Conservation (phyloP, 441 rosid species). For the Corymbia calophylla region DNA sequence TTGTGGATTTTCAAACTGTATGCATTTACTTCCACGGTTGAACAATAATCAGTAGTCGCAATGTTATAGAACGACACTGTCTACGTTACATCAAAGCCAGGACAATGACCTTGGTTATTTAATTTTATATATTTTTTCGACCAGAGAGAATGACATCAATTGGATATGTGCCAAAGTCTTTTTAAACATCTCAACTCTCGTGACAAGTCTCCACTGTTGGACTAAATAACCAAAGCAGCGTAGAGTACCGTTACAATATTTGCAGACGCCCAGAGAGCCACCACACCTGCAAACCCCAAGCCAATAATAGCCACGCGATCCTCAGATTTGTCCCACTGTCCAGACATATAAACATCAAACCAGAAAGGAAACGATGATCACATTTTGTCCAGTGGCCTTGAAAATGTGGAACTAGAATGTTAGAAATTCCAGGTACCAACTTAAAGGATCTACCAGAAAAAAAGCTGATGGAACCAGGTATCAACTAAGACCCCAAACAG, state of each 20-base stretch:
- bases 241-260: constrained; percentile 53
- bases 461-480: not conserved
- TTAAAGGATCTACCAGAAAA: not conserved
- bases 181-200: not conserved
- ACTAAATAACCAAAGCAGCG: not conserved
- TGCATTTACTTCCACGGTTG: not conserved
- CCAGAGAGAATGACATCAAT: not conserved
- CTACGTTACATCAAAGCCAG: not conserved
- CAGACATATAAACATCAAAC: constrained; percentile 2
- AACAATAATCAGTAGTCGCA: not conserved
- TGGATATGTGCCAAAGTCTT: not conserved
- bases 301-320: constrained; percentile 71
- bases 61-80: not conserved
- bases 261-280: constrained; percentile 70
- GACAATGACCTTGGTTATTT: not conserved
- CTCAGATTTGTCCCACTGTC: constrained; percentile 81
- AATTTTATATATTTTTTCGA: not conserved
- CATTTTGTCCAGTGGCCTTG: not conserved
- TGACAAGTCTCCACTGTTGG: not conserved
- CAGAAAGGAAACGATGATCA: not conserved
- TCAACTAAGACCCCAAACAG: not conserved
- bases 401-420: not conserved
- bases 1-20: not conserved
- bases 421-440: not conserved
- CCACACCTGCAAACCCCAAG: constrained; percentile 66